These are phyloP conservation scores for Strobilomyces echinocephalus DNA, from an alignment of 768 basidiomycete genomes.

Conservation along the genomic window DNA sequence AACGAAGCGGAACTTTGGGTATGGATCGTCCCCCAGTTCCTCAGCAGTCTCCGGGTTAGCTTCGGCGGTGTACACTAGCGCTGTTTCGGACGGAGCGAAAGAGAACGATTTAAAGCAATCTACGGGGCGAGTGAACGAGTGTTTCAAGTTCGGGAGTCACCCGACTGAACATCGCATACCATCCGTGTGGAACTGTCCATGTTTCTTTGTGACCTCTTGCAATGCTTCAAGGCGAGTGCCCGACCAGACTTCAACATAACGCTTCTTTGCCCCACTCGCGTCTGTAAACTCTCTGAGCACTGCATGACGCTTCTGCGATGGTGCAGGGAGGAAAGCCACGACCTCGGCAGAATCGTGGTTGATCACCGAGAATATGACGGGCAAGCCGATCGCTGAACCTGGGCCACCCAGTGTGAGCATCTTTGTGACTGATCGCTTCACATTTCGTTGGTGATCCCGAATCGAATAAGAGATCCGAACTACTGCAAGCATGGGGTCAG, in stretches of 20 bases:
- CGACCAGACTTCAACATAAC: conserved; percentile 59
- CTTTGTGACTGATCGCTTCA: conserved; percentile 42
- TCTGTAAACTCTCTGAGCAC: conserved; percentile 39
- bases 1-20: conserved; percentile 46
- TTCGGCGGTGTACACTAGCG: conserved; percentile 61
- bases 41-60: conserved; percentile 29
- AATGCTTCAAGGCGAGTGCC: conserved; percentile 40
- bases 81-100: conserved; percentile 50
- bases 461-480: conserved; percentile 44
- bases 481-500: conserved; percentile 20
- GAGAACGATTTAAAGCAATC: conserved; percentile 48
- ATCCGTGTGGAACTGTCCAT: conserved; percentile 60
- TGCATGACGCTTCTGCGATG: conserved; percentile 38
- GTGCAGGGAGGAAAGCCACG: conserved; percentile 40
- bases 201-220: conserved; percentile 52
- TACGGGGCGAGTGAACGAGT: conserved; percentile 20
- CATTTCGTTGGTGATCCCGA: conserved; percentile 48
- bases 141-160: background rate
- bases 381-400: conserved; percentile 7
- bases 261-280: conserved; percentile 32
- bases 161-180: conserved; percentile 32
- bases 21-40: conserved; percentile 23
- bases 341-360: conserved; percentile 31
- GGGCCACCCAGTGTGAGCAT: conserved; percentile 29
- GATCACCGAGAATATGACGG: conserved; percentile 11